Conservation (phyloP, 495 filamentous ascomycete species). For the Penicillium verhagenii region DNA sequence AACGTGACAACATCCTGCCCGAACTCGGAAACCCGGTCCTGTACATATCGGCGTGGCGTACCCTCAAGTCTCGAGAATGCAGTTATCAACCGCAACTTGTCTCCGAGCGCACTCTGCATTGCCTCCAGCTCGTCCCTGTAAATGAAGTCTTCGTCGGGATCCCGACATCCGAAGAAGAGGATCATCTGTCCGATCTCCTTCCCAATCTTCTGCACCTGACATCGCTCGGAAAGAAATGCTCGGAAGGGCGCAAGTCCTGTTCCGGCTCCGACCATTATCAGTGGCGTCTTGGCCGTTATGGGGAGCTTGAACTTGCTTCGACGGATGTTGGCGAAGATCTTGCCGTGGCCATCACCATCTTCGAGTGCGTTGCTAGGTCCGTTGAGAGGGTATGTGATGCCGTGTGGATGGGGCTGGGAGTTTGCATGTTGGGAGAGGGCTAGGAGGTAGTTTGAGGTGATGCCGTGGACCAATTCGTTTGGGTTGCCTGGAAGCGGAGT, state of each 20-base stretch:
- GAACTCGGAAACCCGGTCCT: conserved; percentile 39
- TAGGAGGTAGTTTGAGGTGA: conserved; percentile 51
- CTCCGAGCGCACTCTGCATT: conserved; percentile 23
- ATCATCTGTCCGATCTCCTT: conserved; percentile 38
- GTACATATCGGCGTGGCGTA: conserved; percentile 33
- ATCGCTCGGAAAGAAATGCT: conserved; percentile 45
- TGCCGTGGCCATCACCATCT: too few relatives aligned
- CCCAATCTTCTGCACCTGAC: conserved; percentile 37
- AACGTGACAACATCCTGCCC: conserved; percentile 33
- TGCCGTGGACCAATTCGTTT: conserved; percentile 35
- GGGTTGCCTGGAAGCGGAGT: conserved; percentile 23
- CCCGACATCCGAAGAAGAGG: conserved; percentile 48
- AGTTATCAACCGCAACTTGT: conserved; percentile 29
- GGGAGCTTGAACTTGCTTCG: conserved; percentile 49
- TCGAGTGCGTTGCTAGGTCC: conserved; percentile 28
- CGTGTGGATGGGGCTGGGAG: conserved; percentile 26
- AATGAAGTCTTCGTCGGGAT: conserved; percentile 41
- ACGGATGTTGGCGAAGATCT: conserved; percentile 42
- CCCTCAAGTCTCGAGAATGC: conserved; percentile 33
- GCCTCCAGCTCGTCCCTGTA: conserved; percentile 40
- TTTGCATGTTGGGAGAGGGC: conserved; percentile 24
- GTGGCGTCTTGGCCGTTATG: conserved; percentile 24
- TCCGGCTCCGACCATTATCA: conserved; percentile 49
- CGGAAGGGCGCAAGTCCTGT: conserved; percentile 51
- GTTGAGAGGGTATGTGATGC: conserved; percentile 34